Base-by-base conservation (phyloP, 1,284 basidiomycete species). In the Clitocybe nebularis region DNA sequence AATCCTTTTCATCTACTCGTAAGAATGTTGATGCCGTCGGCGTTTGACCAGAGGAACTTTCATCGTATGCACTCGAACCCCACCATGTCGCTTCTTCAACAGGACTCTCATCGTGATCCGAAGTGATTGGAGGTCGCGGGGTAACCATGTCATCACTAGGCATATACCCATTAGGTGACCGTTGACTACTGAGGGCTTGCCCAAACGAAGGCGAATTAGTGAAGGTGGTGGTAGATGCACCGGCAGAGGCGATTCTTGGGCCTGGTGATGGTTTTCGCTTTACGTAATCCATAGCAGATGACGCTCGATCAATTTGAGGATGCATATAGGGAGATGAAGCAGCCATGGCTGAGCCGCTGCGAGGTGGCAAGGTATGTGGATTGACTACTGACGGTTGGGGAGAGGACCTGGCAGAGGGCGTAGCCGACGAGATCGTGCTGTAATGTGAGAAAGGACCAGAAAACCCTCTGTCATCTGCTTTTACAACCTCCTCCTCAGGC, bases 401-500 rank as follows among this genome's bases (percentile, higher is more conserved):
- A 5, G 86, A 89, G 6, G 86, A 78, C 33, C 78, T 77, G 7
- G 80, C 75, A 7, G 86, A 89, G 19, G 79, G 72, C 1, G 81
- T 75, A 9, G 79, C 73, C 0, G 92, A 93, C 0, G 95, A 92
- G 53, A 99, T 97, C 11, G 92, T 84, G 55, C 89, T 93, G 65
- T 90, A 98, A 56, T 93, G 93, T 14, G 92, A 84, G 66, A 99
- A 99, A 5, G 95, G 91, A 0, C 94, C 95, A 8, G 77, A 69
- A 49, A 75, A 77, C 5, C 63, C 64, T 45, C 59, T 67, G 48
- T 63, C 71, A 36, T 64, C 66, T 23, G 70, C 62, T 54, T 69
- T 77, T 3, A 61, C 57, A 13, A 55, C 48, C 10, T 72, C 67
- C 19, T 71, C 64, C 16, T 62, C 64, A 5, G 67, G 57, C 13